phyloP scores from a whole-genome alignment of 305 asterid genomes.

The Stenogyne calaminthoides region DNA sequence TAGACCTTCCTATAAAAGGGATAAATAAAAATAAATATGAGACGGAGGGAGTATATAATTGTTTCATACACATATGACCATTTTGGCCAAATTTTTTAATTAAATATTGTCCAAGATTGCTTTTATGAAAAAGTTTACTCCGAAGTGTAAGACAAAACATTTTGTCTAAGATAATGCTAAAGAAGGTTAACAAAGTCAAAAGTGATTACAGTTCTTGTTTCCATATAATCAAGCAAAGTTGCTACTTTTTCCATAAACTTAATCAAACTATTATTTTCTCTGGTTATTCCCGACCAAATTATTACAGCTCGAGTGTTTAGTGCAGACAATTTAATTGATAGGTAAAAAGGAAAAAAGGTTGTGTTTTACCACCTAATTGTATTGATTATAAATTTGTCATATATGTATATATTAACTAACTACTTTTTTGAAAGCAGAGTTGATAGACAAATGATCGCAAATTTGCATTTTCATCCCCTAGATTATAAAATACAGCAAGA shows the following conservation, averaged over 20 bases:
- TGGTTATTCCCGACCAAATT: slow-evolving; percentile 53
- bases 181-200: slow-evolving; percentile 47
- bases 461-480: neutral
- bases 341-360: neutral
- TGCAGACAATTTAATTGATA: slow-evolving; percentile 37
- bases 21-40: too few species aligned
- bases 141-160: neutral
- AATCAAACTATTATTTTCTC: slow-evolving; percentile 10
- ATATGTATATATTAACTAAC: neutral
- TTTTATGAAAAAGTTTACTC: neutral
- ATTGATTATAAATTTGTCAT: slow-evolving; percentile 18
- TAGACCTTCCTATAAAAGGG: too few species aligned
- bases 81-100: too few species aligned
- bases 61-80: too few species aligned
- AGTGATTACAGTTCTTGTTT: slow-evolving; percentile 44
- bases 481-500: neutral
- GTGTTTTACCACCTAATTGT: slow-evolving; percentile 8
- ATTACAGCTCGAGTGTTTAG: slow-evolving; percentile 36
- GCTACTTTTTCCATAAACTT: slow-evolving; percentile 18
- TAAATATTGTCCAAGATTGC: too few species aligned
- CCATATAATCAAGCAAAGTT: slow-evolving; percentile 37
- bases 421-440: neutral
- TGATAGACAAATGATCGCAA: neutral
- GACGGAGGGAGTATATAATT: too few species aligned
- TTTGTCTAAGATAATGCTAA: slow-evolving; percentile 27